These are phyloP conservation scores for Wickerhamiella azymoides DNA, from an alignment of 805 yeast genomes.

Conservation along the genomic window DNA sequence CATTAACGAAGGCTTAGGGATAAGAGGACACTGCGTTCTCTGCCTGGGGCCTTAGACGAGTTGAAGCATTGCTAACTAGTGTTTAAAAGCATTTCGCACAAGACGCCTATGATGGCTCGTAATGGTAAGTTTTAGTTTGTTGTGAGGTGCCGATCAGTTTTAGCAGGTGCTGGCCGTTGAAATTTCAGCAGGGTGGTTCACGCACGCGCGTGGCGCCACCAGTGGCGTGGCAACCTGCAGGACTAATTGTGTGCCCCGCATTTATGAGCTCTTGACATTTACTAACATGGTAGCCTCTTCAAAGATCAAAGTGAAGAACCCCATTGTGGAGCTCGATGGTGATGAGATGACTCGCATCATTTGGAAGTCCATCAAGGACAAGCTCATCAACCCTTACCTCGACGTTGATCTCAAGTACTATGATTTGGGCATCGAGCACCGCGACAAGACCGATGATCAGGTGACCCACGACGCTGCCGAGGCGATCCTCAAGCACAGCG, in stretches of 20 bases:
- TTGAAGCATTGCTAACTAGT: conserved; percentile 4
- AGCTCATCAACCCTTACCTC: conserved; percentile 71
- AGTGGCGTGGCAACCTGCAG: too few relatives aligned
- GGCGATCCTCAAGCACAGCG: conserved; percentile 78
- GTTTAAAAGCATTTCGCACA: conserved; percentile 10
- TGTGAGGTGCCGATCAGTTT: neutral
- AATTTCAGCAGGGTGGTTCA: neutral
- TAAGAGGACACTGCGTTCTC: too few relatives aligned
- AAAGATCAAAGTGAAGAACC: conserved; percentile 70
- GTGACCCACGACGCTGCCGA: conserved; percentile 82
- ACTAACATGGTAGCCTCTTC: conserved; percentile 10
- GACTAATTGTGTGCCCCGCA: too few relatives aligned
- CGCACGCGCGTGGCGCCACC: neutral
- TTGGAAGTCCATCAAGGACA: conserved; percentile 81
- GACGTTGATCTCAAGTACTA: conserved; percentile 83
- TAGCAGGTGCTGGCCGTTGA: too few relatives aligned
- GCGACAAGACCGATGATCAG: conserved; percentile 79
- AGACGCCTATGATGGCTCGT: conserved; percentile 13
- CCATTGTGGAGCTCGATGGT: conserved; percentile 94
- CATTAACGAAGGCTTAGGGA: neutral
- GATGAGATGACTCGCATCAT: conserved; percentile 96
- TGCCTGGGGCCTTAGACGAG: too few relatives aligned
- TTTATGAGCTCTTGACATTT: neutral
- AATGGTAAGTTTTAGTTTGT: conserved; percentile 15
- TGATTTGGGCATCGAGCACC: conserved; percentile 73